Evolutionary conservation across 495 filamentous ascomycete genomes (phyloP).

Genomic region (Aspergillus panamensis): DNA sequence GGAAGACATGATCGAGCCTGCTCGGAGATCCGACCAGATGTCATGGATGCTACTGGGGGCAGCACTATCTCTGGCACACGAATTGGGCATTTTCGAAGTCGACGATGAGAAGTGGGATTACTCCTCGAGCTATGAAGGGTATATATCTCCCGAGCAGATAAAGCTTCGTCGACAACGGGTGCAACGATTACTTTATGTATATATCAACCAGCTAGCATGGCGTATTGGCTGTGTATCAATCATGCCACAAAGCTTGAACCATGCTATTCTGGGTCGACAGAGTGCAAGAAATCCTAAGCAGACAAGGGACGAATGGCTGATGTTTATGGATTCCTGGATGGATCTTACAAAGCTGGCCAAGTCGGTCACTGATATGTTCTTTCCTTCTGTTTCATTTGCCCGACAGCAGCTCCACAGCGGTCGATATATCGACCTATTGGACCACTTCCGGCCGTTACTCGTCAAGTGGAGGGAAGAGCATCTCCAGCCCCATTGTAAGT

Average conservation of each 20-base stretch:
- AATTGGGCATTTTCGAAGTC: constrained; percentile 49
- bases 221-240: constrained; percentile 53
- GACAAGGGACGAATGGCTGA: constrained; percentile 38
- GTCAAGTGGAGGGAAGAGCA: constrained; percentile 51
- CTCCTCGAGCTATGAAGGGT: constrained; percentile 24
- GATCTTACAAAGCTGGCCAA: constrained; percentile 52
- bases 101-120: constrained; percentile 28
- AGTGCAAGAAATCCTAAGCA: constrained; percentile 29
- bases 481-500: constrained; percentile 38
- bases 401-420: constrained; percentile 50
- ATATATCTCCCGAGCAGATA: constrained; percentile 36
- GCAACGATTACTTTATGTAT: constrained; percentile 48
- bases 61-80: constrained; percentile 49
- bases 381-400: constrained; percentile 49
- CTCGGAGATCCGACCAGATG: constrained; percentile 53
- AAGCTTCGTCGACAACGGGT: constrained; percentile 42
- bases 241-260: constrained; percentile 49
- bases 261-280: constrained; percentile 37
- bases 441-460: constrained; percentile 50
- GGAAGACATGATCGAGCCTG: constrained; percentile 51
- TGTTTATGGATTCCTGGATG: constrained; percentile 51
- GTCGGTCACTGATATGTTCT: constrained; percentile 53
- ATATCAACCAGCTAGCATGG: constrained; percentile 52
- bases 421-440: constrained; percentile 50
- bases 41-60: constrained; percentile 54